Conservation (phyloP, 768 basidiomycete species). For the Leccinum subtestaceum region DNA sequence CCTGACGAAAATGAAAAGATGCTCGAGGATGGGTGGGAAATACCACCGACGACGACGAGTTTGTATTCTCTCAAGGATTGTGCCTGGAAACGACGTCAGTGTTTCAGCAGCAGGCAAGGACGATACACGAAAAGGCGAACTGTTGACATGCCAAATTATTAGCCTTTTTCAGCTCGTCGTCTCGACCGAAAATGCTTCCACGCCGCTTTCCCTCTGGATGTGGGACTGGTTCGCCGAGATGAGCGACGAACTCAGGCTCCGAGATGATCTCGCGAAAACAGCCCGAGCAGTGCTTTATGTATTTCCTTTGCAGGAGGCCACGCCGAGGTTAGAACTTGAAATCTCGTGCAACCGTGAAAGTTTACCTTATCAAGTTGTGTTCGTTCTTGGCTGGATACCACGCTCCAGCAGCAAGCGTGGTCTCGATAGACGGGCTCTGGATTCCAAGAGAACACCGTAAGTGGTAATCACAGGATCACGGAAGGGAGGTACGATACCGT, state of each 20-base stretch:
- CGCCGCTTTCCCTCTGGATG: conserved; percentile 55
- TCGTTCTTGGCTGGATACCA: conserved; percentile 83
- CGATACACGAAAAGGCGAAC: neutral
- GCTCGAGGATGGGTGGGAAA: conserved; percentile 30
- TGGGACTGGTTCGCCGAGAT: conserved; percentile 71
- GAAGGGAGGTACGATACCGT: conserved; percentile 43
- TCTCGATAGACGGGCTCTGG: conserved; percentile 40
- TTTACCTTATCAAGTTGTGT: conserved; percentile 68
- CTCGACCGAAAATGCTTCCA: conserved; percentile 80
- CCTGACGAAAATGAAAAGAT: conserved; percentile 20
- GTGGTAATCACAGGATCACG: neutral
- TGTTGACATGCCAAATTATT: neutral
- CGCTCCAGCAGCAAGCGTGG: conserved; percentile 72
- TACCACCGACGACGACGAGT: conserved; percentile 86
- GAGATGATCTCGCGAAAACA: conserved; percentile 69
- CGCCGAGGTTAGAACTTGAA: neutral
- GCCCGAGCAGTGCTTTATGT: conserved; percentile 57
- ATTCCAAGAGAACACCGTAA: neutral
- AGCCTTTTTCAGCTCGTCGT: conserved; percentile 86
- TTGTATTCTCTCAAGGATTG: conserved; percentile 96
- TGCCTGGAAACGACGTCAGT: conserved; percentile 43
- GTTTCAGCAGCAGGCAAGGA: neutral
- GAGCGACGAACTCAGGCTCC: conserved; percentile 52
- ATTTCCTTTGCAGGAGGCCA: conserved; percentile 40
- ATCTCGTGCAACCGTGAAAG: conserved; percentile 1